Conservation (phyloP, 371 early-diverging fungal species). For the Lichtheimia hyalospora region DNA sequence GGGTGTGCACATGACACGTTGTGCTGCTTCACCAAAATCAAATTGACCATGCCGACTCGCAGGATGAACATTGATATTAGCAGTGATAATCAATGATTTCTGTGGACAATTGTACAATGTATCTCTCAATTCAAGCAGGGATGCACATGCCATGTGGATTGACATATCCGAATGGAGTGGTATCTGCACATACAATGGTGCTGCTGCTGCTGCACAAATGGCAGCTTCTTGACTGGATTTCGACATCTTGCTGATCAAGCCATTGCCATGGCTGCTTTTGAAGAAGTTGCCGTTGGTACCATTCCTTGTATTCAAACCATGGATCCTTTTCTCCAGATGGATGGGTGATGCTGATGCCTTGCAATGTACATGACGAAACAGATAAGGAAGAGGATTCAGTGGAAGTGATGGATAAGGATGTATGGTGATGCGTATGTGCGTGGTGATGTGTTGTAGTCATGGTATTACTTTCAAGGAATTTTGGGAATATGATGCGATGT, state of each 20-base stretch:
- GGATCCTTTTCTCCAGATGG: too few species aligned
- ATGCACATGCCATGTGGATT: constrained; percentile 22
- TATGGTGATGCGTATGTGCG: too few species aligned
- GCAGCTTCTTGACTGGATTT: neutral
- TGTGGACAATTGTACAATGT: constrained; percentile 5
- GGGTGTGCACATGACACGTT: constrained; percentile 35
- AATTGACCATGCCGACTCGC: neutral
- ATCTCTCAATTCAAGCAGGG: constrained; percentile 13
- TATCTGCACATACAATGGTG: constrained; percentile 12
- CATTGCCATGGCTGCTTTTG: neutral
- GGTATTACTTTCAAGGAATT: too few species aligned
- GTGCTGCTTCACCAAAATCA: constrained; percentile 13
- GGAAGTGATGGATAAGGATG: too few species aligned
- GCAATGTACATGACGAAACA: too few species aligned
- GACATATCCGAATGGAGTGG: constrained; percentile 24
- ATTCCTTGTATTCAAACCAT: neutral
- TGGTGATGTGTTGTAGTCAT: too few species aligned
- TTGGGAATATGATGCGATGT: too few species aligned
- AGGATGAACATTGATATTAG: constrained; percentile 19
- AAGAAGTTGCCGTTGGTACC: neutral
- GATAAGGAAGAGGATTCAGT: too few species aligned
- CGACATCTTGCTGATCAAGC: neutral
- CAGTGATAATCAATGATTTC: constrained; percentile 14
- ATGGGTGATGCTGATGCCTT: too few species aligned
- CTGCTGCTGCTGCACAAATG: neutral